Conservation (phyloP, 805 yeast species). For the Sungouiella blattae region DNA sequence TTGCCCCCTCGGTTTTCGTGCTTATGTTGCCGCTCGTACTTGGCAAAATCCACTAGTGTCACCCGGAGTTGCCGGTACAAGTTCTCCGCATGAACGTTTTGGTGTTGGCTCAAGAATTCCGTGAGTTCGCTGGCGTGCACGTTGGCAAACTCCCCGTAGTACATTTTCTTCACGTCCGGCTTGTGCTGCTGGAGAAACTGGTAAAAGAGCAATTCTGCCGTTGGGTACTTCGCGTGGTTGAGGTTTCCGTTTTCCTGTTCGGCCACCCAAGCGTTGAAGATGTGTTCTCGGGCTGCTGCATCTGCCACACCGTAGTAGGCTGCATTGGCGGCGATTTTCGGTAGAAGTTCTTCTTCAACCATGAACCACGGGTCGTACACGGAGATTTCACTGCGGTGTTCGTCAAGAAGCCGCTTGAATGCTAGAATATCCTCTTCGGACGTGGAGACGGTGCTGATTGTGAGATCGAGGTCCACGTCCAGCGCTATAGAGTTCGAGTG, state of each 20-base stretch:
- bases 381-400: constrained; percentile 22
- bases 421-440: constrained; percentile 6
- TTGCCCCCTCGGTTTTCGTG: constrained; percentile 19
- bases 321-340: constrained; percentile 24
- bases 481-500: too few species aligned
- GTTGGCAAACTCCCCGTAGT: constrained; percentile 25
- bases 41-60: constrained; percentile 25
- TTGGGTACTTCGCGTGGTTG: constrained; percentile 14
- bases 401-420: constrained; percentile 26
- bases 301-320: constrained; percentile 24
- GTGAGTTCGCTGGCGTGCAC: constrained; percentile 12
- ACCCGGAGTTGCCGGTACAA: constrained; percentile 25
- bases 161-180: constrained; percentile 22
- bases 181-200: constrained; percentile 28
- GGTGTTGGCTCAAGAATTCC: neutral
- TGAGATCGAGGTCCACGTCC: too few species aligned
- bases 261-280: constrained; percentile 13
- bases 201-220: constrained; percentile 19
- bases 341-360: constrained; percentile 33
- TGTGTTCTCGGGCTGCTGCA: constrained; percentile 11
- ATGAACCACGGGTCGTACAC: constrained; percentile 36
- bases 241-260: neutral
- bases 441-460: constrained; percentile 2
- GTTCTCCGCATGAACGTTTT: constrained; percentile 15
- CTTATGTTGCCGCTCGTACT: constrained; percentile 25